Conservation (phyloP, 2,329 filamentous ascomycete species). For the Hymenoscyphus linearis region DNA sequence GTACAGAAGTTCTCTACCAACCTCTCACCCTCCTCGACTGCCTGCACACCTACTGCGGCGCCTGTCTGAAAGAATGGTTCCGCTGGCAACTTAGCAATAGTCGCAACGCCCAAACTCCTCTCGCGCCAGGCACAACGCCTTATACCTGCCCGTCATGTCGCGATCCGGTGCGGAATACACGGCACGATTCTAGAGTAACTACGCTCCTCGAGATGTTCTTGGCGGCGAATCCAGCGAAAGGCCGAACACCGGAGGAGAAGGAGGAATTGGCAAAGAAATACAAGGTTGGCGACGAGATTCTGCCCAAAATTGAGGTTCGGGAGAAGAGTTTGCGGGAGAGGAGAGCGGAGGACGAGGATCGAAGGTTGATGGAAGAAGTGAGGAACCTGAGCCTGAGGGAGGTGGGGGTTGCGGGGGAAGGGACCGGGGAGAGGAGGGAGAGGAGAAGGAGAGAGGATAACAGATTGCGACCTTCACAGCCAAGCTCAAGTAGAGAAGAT, state of each 20-base stretch:
- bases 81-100: constrained; percentile 52
- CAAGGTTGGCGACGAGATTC: constrained; percentile 72
- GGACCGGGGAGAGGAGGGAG: constrained; percentile 24
- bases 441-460: constrained; percentile 28
- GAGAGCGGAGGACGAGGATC: constrained; percentile 41
- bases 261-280: constrained; percentile 71
- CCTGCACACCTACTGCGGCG: constrained; percentile 92
- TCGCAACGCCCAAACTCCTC: constrained; percentile 23
- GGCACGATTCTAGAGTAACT: constrained; percentile 84
- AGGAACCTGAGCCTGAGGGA: constrained; percentile 49
- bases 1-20: constrained; percentile 89
- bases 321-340: constrained; percentile 49
- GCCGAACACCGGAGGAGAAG: constrained; percentile 66
- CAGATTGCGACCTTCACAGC: constrained; percentile 23
- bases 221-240: constrained; percentile 70
- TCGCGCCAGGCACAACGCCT: constrained; percentile 30
- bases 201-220: constrained; percentile 88
- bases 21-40: constrained; percentile 89
- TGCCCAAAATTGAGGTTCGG: constrained; percentile 54
- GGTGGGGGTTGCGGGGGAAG: constrained; percentile 42
- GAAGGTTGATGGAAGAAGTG: constrained; percentile 29
- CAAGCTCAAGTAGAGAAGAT: constrained; percentile 33
- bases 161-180: constrained; percentile 76
- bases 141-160: constrained; percentile 95
- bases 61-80: constrained; percentile 96